Evolutionary conservation across 2,329 filamentous ascomycete genomes (phyloP), one percentile per base, ranked within the genome.

Genomic region (Fusarium sp.): DNA sequence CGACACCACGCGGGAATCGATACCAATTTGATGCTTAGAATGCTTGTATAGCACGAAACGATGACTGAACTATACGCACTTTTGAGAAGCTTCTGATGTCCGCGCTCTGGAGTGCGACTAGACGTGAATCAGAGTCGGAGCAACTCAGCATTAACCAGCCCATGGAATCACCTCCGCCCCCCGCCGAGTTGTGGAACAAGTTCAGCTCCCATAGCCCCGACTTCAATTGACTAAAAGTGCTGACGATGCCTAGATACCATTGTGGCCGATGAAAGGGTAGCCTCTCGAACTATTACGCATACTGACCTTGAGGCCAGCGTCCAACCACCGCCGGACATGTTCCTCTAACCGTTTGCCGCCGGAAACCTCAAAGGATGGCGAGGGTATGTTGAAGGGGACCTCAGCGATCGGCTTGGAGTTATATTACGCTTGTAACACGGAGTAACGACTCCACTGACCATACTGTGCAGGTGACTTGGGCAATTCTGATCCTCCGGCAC

Each of bases 401-500:
- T 7, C 21, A 2, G 8, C 7, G 2, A 48, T n/a, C 10, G 15
- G 3, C 15, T 18, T 31, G 7, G 15, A 29, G 10, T 35, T 18
- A 18, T 9, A 35, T 35, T 18, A 5, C 16, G 9, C 33, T 7
- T 35, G 16, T 35, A 10, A 10, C 9, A 9, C 33, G 8, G 16
- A 35, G 16, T 29, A 29, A 10, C 29, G 29, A 29, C 29, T 29
- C 11, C 29, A 29, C 29, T 29, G 29, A 29, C 29, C 10, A 29
- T 4, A 4, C 23, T 45, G 5, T 15, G 7, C 19, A 29, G 15
- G 25, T 46, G 44, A 2, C 2, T 29, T 21, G 6, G n/a, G 15
- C 0, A 21, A 29, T 8, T 0, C 14, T 8, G 15, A 9, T 29
- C 19, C 12, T 7, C 14, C 10, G 8, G 21, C 19, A 46, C 9